Evolutionary conservation across 2,329 filamentous ascomycete species (phyloP), one percentile per base, ranked within the genome.

Genomic region (Trichoderma polysporum): DNA sequence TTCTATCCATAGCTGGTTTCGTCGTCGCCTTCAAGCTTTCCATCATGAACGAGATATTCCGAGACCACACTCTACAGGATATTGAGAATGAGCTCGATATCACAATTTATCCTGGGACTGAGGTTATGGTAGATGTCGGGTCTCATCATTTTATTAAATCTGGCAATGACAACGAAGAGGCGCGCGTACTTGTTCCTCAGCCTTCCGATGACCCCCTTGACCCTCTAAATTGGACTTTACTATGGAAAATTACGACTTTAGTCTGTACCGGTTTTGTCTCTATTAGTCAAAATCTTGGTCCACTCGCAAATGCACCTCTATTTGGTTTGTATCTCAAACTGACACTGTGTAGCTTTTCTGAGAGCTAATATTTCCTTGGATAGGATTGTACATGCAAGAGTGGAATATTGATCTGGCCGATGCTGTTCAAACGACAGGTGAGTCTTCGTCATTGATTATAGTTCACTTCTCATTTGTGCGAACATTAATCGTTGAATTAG

Each of bases 71-170:
- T 25, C n/a, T 63, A 2, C 60, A 54, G 8, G 60, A 63, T 10
- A 63, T 63, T n/a, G 60, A 63, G 25, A 63, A 63, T 63, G 60
- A 63, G 60, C 60, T 63, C 35, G 49, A 63, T 33, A 63, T 63
- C 27, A 54, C n/a, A 2, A 63, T 63, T 4, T 54, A 54, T 22
- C 60, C 60, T 10, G 60, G 60, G 4, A 63, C 60, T 17, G 60
- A 63, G 60, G 60, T 63, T 33, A 63, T 63, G 60, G 25, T 41
- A 25, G 60, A 63, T 31, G 60, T 63, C 13, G 60, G 60, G 4
- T 33, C 49, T 8, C 60, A 54, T 53, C 60, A 63, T 52, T 63
- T 63, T 9, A 54, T 63, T 27, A 63, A 63, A 52, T 63, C 60
- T 13, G 37, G 60, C 31, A 45, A 45, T 45, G 27, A n/a, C 12